A percentile compares a stretch with the other conserved stretches of the same genome.
Conservation (phyloP, 73 alveolate species). For the Paramecium sonneborni region DNA sequence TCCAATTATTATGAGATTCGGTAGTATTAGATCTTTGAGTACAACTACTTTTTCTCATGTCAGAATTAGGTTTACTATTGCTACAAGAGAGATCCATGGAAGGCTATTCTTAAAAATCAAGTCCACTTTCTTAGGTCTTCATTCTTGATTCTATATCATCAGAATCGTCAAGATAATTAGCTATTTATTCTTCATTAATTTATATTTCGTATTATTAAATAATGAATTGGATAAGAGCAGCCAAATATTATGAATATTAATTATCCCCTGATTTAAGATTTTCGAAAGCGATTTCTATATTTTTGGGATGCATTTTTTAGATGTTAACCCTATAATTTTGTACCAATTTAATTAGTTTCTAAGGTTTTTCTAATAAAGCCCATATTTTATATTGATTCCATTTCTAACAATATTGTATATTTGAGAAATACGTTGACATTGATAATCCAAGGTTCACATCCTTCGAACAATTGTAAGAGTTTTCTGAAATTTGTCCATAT, state of each 20-base stretch:
- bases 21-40: background rate
- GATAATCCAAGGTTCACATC: background rate
- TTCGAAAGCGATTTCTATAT: background rate
- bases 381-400: conserved; percentile 16
- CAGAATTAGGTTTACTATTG: conserved; percentile 1
- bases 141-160: background rate
- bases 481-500: conserved; percentile 1
- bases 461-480: background rate
- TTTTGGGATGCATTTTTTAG: background rate
- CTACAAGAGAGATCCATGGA: conserved; percentile 15
- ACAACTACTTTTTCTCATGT: background rate
- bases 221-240: background rate
- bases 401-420: background rate
- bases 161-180: background rate
- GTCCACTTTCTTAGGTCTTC: conserved; percentile 12
- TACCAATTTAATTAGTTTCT: background rate
- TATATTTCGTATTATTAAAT: background rate
- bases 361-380: background rate
- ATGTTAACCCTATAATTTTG: background rate
- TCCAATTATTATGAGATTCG: background rate
- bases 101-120: conserved; percentile 8
- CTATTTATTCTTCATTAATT: conserved; percentile 20
- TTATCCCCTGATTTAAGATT: background rate
- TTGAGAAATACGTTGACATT: background rate
- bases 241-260: conserved; percentile 1